Percentiles rank a stretch among this genome's conserved stretches.
phyloP scores from a whole-genome alignment of 2,329 filamentous ascomycete species.

The Ophiosphaerella narmari region DNA sequence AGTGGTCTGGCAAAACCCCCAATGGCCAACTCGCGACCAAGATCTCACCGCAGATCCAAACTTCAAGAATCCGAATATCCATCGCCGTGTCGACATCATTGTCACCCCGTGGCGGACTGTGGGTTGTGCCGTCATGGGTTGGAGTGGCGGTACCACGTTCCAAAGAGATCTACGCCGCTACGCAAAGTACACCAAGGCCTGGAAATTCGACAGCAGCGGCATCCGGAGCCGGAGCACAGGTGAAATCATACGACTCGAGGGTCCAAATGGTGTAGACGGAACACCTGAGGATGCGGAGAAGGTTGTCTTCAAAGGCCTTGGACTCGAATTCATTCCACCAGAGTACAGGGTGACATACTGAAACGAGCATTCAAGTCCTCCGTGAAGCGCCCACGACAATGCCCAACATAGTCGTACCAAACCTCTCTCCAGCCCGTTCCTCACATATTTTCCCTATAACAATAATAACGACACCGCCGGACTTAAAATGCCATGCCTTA shows the following conservation, averaged over 20 bases:
- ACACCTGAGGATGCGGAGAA: slow-evolving; percentile 74
- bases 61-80: slow-evolving; percentile 70
- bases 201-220: slow-evolving; percentile 93
- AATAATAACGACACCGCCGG: too few relatives aligned
- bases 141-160: slow-evolving; percentile 88
- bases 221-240: slow-evolving; percentile 71
- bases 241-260: slow-evolving; percentile 72
- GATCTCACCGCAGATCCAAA: slow-evolving; percentile 43
- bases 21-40: slow-evolving; percentile 45
- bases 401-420: too few relatives aligned
- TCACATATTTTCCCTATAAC: too few relatives aligned
- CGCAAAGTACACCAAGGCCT: slow-evolving; percentile 70
- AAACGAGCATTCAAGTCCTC: slow-evolving; percentile 10
- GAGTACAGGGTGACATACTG: slow-evolving; percentile 52
- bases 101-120: slow-evolving; percentile 85
- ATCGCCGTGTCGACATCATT: slow-evolving; percentile 90
- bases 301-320: slow-evolving; percentile 76
- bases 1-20: slow-evolving; percentile 84
- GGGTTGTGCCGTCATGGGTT: slow-evolving; percentile 85
- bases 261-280: slow-evolving; percentile 50
- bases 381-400: too few relatives aligned
- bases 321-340: slow-evolving; percentile 56
- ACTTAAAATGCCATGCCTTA: too few relatives aligned
- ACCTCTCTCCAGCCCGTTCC: too few relatives aligned
- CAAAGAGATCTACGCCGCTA: slow-evolving; percentile 83